Evolutionary conservation across 768 basidiomycete species (phyloP), one percentile per base, ranked within the genome.

Genomic region (Lactarius psammicola): DNA sequence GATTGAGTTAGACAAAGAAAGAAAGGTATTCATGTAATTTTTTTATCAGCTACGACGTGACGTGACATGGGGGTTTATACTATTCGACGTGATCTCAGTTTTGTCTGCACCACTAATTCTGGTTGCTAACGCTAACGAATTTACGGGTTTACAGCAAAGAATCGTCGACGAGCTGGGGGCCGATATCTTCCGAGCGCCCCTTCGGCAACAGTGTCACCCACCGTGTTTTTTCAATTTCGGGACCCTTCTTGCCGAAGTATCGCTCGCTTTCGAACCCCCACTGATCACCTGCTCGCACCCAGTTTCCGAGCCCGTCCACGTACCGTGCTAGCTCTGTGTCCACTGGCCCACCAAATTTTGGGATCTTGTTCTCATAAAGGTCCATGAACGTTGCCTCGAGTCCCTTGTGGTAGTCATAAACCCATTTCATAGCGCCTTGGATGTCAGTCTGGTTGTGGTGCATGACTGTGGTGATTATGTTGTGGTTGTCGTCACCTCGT

Each of bases 391-490:
- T 60, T 8, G 69, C 71, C 10, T 69, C 75, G 9, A 77, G 68
- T 10, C 70, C 62, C 18, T 76, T 75, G 56, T 77, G 74, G 18
- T 71, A 70, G 4, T 72, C 59, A 0, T 60, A 64, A 10, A 80
- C 73, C 75, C 76, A 79, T 13, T 73, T 51, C 65, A 80, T 71
- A 0, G 80, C 77, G 18, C 70, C 75, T 36, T 77, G 70, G 3
- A 78, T 61, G 56, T 76, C 74, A 11, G 74, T 64, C n/a, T 76
- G 66, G 49, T 71, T 68, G 34, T 82, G 75, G 30, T 79, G 72
- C 80, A 82, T 83, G 33, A 81, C 76, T 13, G 79, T 74, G 4
- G 77, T 76, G 30, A 83, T 71, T 0, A 82, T 68, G 56, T 81
- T 81, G 65, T 81, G 80, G 0, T 68, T 66, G 51, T 78, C 77